phyloP scores from a whole-genome alignment of 1,139 yeast genomes.

The Diutina rugosa region DNA sequence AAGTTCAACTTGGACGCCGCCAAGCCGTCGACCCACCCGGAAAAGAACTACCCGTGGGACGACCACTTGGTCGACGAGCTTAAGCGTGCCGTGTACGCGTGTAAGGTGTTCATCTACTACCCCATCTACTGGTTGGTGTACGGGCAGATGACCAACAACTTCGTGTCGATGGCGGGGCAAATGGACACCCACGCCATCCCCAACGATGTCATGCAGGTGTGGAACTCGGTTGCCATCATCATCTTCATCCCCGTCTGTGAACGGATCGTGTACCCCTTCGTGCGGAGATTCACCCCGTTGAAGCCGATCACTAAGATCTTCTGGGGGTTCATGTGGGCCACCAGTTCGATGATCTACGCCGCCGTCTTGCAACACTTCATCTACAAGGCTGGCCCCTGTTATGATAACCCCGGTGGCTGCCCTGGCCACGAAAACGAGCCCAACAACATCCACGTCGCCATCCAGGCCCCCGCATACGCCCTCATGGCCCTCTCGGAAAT shows the following conservation, averaged over 20 bases:
- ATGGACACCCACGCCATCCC: conserved; percentile 56
- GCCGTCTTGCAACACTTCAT: conserved; percentile 70
- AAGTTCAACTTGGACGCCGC: conserved; percentile 40
- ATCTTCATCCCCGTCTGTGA: conserved; percentile 52
- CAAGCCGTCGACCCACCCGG: conserved; percentile 38
- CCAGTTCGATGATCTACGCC: conserved; percentile 65
- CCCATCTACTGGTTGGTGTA: conserved; percentile 60
- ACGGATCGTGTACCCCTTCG: conserved; percentile 37
- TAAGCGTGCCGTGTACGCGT: conserved; percentile 41
- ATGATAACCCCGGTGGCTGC: conserved; percentile 33
- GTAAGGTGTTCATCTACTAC: conserved; percentile 49
- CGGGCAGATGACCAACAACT: conserved; percentile 55
- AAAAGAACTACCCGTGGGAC: conserved; percentile 36
- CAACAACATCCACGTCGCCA: conserved; percentile 45
- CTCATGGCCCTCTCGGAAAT: conserved; percentile 53
- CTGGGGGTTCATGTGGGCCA: conserved; percentile 62
- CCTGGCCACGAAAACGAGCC: conserved; percentile 17
- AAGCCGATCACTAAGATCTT: conserved; percentile 64
- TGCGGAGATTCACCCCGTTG: conserved; percentile 44
- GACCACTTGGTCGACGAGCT: conserved; percentile 56
- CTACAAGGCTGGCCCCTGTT: conserved; percentile 70
- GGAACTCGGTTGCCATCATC: conserved; percentile 49
- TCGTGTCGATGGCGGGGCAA: conserved; percentile 51
- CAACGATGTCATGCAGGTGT: conserved; percentile 51
- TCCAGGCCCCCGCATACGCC: conserved; percentile 52